Percentiles rank a stretch among this genome's conserved stretches.
phyloP scores from a whole-genome alignment of 2,329 filamentous ascomycete genomes.

The Neofusicoccum parvum region DNA sequence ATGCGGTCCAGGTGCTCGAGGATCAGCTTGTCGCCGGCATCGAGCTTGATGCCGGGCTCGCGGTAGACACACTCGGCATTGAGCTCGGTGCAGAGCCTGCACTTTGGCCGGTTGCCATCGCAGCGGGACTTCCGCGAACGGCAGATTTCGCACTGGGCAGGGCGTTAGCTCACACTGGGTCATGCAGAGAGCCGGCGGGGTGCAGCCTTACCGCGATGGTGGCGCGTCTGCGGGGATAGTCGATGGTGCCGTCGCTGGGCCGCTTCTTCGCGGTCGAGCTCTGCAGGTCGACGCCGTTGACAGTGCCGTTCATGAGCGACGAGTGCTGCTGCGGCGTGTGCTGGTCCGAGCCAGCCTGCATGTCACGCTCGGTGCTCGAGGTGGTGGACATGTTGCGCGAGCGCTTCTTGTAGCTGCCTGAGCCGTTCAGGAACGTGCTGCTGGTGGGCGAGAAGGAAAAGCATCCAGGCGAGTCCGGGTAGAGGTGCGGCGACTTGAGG shows the following conservation, averaged over 20 bases:
- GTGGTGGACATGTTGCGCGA: slow-evolving; percentile 48
- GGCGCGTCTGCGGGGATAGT: slow-evolving; percentile 44
- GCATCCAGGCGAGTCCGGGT: slow-evolving; percentile 39
- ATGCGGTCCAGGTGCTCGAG: slow-evolving; percentile 77
- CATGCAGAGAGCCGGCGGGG: not conserved
- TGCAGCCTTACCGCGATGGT: slow-evolving; percentile 41
- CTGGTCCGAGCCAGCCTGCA: slow-evolving; percentile 27
- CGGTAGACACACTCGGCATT: slow-evolving; percentile 83
- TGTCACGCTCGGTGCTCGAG: slow-evolving; percentile 43
- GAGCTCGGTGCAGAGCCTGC: slow-evolving; percentile 79
- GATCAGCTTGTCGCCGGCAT: slow-evolving; percentile 84
- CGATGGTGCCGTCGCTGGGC: slow-evolving; percentile 44
- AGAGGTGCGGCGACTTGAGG: slow-evolving; percentile 40
- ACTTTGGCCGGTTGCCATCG: slow-evolving; percentile 79
- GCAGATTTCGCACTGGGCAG: slow-evolving; percentile 74
- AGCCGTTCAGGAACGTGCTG: slow-evolving; percentile 29
- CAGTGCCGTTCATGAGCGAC: slow-evolving; percentile 29
- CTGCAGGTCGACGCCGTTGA: slow-evolving; percentile 36
- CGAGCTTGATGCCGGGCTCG: slow-evolving; percentile 83
- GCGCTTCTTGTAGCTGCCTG: slow-evolving; percentile 31
- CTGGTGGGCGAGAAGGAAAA: slow-evolving; percentile 30
- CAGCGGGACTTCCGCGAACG: slow-evolving; percentile 78
- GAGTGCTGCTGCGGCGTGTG: not conserved
- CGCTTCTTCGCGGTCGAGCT: slow-evolving; percentile 40
- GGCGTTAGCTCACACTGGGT: slow-evolving; percentile 29